Percentiles rank a stretch among this genome's conserved stretches.
Evolutionary conservation across 1,284 basidiomycete species (phyloP).

Genomic region (Apiotrichum mycotoxinovorans): DNA sequence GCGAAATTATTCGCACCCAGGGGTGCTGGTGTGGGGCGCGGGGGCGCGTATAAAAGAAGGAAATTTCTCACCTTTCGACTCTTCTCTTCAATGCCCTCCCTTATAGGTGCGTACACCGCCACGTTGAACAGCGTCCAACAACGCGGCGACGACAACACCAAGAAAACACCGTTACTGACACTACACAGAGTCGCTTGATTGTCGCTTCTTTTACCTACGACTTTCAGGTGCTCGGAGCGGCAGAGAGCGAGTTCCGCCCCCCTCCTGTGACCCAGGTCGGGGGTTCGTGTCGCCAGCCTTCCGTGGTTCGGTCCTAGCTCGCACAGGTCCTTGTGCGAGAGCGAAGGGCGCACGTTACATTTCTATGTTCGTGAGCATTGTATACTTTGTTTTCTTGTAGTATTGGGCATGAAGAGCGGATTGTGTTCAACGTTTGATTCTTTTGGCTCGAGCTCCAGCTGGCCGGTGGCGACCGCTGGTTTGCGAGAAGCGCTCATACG

Average conservation of each 20-base stretch:
- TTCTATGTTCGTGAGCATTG: not conserved
- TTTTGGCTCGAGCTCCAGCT: too few species aligned
- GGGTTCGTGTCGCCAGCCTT: slow-evolving; percentile 30
- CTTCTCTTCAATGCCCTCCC: slow-evolving; percentile 26
- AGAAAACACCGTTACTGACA: slow-evolving; percentile 12
- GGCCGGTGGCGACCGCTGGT: too few species aligned
- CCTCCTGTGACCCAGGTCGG: slow-evolving; percentile 29
- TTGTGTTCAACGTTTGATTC: too few species aligned
- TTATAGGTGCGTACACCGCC: slow-evolving; percentile 29
- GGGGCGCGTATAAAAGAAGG: not conserved
- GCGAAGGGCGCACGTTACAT: slow-evolving; percentile 22
- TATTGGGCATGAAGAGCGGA: too few species aligned
- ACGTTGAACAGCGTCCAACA: not conserved
- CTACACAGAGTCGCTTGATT: slow-evolving; percentile 36
- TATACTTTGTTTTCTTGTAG: too few species aligned
- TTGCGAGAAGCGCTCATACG: too few species aligned
- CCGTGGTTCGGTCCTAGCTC: slow-evolving; percentile 22
- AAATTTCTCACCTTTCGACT: not conserved
- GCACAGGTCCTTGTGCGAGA: not conserved
- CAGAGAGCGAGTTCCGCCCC: slow-evolving; percentile 33
- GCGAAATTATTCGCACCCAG: not conserved
- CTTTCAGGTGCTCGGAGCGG: slow-evolving; percentile 40
- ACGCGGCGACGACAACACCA: too few species aligned
- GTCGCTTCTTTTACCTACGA: slow-evolving; percentile 23
- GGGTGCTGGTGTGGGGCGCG: not conserved